These are phyloP conservation scores for Cylindrotheca fusiformis DNA, from an alignment of 108 stramenopile species.

Conservation along the genomic window DNA sequence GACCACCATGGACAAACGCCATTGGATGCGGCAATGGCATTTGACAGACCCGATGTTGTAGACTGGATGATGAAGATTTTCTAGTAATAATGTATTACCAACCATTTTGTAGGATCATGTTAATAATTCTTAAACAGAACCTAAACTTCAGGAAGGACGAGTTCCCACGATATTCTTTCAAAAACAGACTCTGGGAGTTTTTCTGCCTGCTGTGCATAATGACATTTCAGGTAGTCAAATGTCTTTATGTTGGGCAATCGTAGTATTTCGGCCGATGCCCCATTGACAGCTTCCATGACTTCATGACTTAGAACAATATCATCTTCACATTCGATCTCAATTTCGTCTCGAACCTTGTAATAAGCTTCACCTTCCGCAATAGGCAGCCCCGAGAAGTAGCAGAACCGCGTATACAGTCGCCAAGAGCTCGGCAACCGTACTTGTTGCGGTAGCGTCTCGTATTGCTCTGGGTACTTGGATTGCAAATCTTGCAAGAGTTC, in stretches of 20 bases:
- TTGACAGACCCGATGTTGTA: neutral
- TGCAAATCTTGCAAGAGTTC: slow-evolving; percentile 63
- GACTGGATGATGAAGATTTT: slow-evolving; percentile 7
- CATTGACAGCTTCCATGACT: slow-evolving; percentile 86
- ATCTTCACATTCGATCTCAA: slow-evolving; percentile 39
- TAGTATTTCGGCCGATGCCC: slow-evolving; percentile 63
- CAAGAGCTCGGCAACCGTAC: slow-evolving; percentile 64
- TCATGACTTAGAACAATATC: slow-evolving; percentile 75
- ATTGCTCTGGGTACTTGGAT: slow-evolving; percentile 55
- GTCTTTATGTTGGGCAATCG: slow-evolving; percentile 78
- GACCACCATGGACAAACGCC: slow-evolving; percentile 1
- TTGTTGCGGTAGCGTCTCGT: slow-evolving; percentile 72
- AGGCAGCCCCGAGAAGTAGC: slow-evolving; percentile 84
- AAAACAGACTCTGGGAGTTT: slow-evolving; percentile 72
- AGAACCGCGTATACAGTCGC: slow-evolving; percentile 79
- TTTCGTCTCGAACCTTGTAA: slow-evolving; percentile 64
- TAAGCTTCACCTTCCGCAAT: slow-evolving; percentile 89
- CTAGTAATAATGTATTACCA: no score
- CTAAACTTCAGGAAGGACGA: slow-evolving; percentile 72
- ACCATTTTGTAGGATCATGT: no score
- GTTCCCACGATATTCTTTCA: slow-evolving; percentile 74
- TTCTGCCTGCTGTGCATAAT: slow-evolving; percentile 75
- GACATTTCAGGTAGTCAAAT: slow-evolving; percentile 69
- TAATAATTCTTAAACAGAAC: neutral
- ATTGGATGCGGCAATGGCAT: neutral